These are phyloP conservation scores for Hsuehochloa calcarea DNA, from an alignment of 176 grass and related monocot genomes.

Conservation along the genomic window DNA sequence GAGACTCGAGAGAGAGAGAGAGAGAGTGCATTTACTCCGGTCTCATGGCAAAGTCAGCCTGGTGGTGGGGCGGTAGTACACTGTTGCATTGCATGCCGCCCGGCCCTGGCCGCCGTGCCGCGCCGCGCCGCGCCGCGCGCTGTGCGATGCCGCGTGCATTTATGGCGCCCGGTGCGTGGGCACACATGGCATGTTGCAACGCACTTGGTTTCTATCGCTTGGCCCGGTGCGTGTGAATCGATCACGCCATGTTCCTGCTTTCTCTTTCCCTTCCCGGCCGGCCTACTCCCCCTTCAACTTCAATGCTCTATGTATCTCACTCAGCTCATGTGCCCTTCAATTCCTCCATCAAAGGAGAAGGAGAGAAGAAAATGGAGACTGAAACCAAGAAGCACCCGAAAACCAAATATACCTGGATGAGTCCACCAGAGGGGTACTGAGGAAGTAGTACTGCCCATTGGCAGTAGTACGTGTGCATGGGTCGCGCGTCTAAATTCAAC, in stretches of 20 bases:
- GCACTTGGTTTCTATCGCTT: not conserved
- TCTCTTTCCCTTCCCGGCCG: not conserved
- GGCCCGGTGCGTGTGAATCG: not conserved
- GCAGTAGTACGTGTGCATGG: not conserved
- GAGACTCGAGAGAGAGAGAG: not conserved
- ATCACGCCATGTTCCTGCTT: not conserved
- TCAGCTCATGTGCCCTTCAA: not conserved
- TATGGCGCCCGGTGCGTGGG: constrained; percentile 27
- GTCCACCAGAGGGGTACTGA: not conserved
- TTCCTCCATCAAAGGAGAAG: not conserved
- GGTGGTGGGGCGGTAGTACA: constrained; percentile 36
- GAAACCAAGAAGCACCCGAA: not conserved
- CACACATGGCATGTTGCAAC: constrained; percentile 25
- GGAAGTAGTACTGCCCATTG: not conserved
- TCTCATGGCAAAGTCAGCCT: constrained; percentile 53
- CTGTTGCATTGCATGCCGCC: not conserved
- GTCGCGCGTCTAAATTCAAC: not conserved
- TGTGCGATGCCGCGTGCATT: constrained; percentile 49
- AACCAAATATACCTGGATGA: too few species aligned
- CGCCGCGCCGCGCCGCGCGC: too few species aligned
- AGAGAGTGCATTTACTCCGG: constrained; percentile 24
- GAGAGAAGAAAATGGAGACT: not conserved
- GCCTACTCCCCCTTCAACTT: not conserved
- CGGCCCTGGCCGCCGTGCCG: not conserved
- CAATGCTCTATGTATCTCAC: not conserved